phyloP scores from a whole-genome alignment of 345 rosid genomes.

The Melaleuca quinquenervia region DNA sequence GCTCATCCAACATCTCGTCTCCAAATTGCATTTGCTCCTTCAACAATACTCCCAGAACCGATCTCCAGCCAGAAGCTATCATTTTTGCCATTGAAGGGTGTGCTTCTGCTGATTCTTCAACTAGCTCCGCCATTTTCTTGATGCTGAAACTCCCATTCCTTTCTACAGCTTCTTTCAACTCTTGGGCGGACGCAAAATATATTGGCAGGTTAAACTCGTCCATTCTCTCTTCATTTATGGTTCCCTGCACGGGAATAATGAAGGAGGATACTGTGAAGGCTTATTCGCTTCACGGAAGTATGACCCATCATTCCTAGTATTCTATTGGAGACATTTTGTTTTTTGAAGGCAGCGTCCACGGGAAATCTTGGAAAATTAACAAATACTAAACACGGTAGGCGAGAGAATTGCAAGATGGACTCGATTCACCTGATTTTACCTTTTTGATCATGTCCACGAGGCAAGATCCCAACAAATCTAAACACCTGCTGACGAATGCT shows the following conservation, averaged over 20 bases:
- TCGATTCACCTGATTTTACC: background rate
- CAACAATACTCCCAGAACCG: background rate
- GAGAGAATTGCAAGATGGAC: background rate
- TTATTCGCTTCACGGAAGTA: background rate
- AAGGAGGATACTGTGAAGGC: background rate
- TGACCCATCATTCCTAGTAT: background rate
- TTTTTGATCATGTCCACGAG: background rate
- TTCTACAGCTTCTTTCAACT: background rate
- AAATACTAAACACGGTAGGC: accelerated
- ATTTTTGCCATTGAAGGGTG: background rate
- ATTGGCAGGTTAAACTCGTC: background rate
- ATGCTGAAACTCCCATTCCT: background rate
- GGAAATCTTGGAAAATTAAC: background rate
- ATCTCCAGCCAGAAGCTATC: background rate
- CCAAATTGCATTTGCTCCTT: background rate
- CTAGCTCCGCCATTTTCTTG: background rate
- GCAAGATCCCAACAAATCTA: background rate
- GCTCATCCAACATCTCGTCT: background rate
- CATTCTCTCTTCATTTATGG: background rate
- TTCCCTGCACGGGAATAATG: background rate
- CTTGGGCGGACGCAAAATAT: background rate
- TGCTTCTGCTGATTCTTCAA: background rate
- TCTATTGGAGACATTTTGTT: background rate
- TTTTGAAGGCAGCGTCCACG: too few species aligned
- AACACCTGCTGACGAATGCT: background rate